Conservation (phyloP, 257 asterid species). For the Solanum peruvianum region DNA sequence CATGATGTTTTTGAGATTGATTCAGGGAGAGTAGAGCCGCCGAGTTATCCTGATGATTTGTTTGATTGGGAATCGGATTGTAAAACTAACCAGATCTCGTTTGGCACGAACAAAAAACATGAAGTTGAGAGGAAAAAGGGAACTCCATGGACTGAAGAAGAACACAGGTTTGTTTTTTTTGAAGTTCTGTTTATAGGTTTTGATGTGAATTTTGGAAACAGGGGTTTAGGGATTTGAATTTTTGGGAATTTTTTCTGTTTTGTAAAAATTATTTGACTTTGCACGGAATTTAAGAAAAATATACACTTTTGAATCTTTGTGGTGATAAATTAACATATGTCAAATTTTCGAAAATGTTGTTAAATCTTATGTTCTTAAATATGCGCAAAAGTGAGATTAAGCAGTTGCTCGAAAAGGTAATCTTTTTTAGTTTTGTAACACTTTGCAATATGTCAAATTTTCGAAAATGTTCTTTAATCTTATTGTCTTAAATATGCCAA, state of each 20-base stretch:
- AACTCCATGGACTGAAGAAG: constrained; percentile 81
- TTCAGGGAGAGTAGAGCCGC: constrained; percentile 56
- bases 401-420: too few relatives aligned
- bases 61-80: constrained; percentile 9
- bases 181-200: neutral
- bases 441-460: too few relatives aligned
- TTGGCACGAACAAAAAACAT: constrained; percentile 33
- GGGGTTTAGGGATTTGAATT: neutral
- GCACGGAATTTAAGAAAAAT: too few relatives aligned
- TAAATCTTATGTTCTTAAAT: too few relatives aligned
- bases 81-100: constrained; percentile 44
- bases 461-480: too few relatives aligned
- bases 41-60: constrained; percentile 26
- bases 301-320: neutral
- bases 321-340: too few relatives aligned
- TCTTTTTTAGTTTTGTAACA: too few relatives aligned
- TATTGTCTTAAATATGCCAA: neutral
- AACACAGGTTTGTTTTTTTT: constrained; percentile 38
- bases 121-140: constrained; percentile 64
- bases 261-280: neutral
- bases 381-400: too few relatives aligned
- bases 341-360: too few relatives aligned
- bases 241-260: neutral
- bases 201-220: neutral
- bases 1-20: constrained; percentile 52